Evolutionary conservation across 176 grass and related monocot genomes (phyloP).

Genomic region (Thinopyrum elongatum): DNA sequence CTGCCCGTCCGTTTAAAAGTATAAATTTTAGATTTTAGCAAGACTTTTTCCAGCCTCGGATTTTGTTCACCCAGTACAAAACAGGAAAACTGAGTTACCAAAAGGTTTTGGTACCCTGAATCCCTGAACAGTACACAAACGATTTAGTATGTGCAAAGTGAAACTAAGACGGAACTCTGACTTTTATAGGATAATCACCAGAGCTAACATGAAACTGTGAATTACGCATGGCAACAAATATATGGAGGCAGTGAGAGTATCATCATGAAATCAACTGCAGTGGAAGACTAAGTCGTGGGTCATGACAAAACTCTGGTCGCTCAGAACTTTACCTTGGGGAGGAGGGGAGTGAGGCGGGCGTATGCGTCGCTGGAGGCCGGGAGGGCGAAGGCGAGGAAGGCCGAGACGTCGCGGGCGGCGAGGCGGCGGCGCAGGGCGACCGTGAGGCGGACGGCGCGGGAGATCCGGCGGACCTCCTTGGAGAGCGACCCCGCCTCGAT

Average conservation of each 20-base stretch:
- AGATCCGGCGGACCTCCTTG: constrained; percentile 80
- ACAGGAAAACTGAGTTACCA: neutral
- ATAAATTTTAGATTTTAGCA: neutral
- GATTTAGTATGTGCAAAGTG: neutral
- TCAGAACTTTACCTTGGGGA: constrained; percentile 48
- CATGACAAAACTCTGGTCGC: neutral
- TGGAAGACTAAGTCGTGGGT: neutral
- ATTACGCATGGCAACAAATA: neutral
- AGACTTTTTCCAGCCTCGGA: neutral
- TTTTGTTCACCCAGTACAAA: neutral
- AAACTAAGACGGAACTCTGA: neutral
- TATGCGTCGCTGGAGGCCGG: constrained; percentile 46
- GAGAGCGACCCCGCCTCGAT: constrained; percentile 68
- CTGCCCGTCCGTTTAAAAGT: neutral
- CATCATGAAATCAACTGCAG: neutral
- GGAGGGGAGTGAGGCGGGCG: constrained; percentile 45
- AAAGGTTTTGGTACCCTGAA: neutral
- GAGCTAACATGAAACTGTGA: neutral
- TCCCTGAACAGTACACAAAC: neutral
- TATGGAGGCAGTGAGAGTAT: neutral
- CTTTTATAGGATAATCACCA: neutral
- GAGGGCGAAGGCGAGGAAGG: constrained; percentile 65
- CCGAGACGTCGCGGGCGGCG: constrained; percentile 39
- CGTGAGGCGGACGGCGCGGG: constrained; percentile 69
- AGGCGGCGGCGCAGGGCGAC: constrained; percentile 69